These are phyloP conservation scores for Fusarium sp. DNA, from an alignment of 2,329 filamentous ascomycete species.

Conservation along the genomic window DNA sequence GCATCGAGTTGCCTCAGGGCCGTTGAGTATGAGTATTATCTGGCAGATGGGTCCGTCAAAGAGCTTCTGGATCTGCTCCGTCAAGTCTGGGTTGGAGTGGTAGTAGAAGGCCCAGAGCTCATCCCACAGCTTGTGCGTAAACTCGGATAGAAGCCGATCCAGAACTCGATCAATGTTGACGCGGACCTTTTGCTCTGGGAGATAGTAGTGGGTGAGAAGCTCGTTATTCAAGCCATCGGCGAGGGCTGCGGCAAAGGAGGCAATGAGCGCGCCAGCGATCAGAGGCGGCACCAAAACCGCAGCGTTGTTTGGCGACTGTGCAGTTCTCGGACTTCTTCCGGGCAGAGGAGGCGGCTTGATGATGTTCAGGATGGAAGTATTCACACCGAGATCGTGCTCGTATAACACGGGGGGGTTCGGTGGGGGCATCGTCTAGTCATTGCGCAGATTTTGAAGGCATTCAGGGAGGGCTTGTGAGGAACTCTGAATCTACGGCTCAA, in stretches of 20 bases:
- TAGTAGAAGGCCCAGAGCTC: slow-evolving; percentile 50
- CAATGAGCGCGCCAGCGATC: slow-evolving; percentile 48
- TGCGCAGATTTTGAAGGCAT: slow-evolving; percentile 16
- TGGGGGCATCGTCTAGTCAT: slow-evolving; percentile 43
- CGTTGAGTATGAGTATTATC: slow-evolving; percentile 50
- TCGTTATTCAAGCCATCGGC: slow-evolving; percentile 49
- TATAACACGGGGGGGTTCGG: slow-evolving; percentile 38
- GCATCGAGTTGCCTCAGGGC: slow-evolving; percentile 49
- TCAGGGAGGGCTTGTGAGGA: neutral
- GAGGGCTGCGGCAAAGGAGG: slow-evolving; percentile 49
- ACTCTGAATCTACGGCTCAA: slow-evolving; percentile 11
- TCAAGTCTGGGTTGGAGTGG: slow-evolving; percentile 41
- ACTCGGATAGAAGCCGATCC: slow-evolving; percentile 48
- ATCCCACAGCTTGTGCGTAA: slow-evolving; percentile 49
- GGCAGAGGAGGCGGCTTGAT: slow-evolving; percentile 51
- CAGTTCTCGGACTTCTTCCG: slow-evolving; percentile 42
- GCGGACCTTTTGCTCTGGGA: slow-evolving; percentile 45
- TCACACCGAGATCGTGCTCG: slow-evolving; percentile 15
- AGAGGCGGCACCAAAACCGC: slow-evolving; percentile 50
- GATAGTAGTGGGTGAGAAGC: slow-evolving; percentile 51
- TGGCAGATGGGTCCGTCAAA: slow-evolving; percentile 52
- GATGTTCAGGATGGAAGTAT: slow-evolving; percentile 31
- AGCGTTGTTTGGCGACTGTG: slow-evolving; percentile 44
- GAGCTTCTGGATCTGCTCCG: slow-evolving; percentile 46
- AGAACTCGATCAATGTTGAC: slow-evolving; percentile 50